Evolutionary conservation across 495 filamentous ascomycete species (phyloP), one percentile per base, ranked within the genome.

Genomic region (Neurospora sp.): DNA sequence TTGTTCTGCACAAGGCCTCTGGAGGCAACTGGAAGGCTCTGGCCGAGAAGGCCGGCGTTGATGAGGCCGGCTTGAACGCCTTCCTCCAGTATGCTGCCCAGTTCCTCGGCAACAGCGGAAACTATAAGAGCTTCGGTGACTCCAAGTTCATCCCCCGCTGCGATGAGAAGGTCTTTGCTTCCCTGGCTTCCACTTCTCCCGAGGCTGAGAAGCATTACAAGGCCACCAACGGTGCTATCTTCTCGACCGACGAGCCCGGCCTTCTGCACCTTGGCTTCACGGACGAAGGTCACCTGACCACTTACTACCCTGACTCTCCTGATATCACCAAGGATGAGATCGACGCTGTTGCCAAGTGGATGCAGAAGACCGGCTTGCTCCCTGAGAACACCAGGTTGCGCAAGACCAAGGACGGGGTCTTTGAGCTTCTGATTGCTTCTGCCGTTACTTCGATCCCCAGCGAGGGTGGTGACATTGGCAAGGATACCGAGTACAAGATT

Each of bases 101-200:
- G 78, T 96, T 98, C 81, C 84, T 99, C 8, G 94, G 94, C 36
- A 98, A 98, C 79, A 83, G 87, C 69, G 96, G 96, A 66, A 99
- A 99, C 81, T 99, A 97, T 85, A 98, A 98, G 83, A 92, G 92
- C 38, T 97, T 98, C 76, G 96, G 96, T 40, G 96, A 99, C 80
- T 88, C 90, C 73, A 99, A 98, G 79, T 97, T 98, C 81, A 89
- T 99, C 71, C 96, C 96, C 10, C 87, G 94, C 54, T 87, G 94
- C 73, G 81, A 87, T 15, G 84, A 89, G 69, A 86, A 89, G 21
- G 86, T 87, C 39, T 86, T 99, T 72, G 86, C 89, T 40, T 88
- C 90, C 73, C 83, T 99, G n/a, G 90, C 92, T 28, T 86, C 89
- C 24, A 83, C 83, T 19, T 90, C 90, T 0, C 83, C 86, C 9